These are phyloP conservation scores for Massariosphaeria phaeospora DNA, from an alignment of 495 filamentous ascomycete species.

Conservation along the genomic window DNA sequence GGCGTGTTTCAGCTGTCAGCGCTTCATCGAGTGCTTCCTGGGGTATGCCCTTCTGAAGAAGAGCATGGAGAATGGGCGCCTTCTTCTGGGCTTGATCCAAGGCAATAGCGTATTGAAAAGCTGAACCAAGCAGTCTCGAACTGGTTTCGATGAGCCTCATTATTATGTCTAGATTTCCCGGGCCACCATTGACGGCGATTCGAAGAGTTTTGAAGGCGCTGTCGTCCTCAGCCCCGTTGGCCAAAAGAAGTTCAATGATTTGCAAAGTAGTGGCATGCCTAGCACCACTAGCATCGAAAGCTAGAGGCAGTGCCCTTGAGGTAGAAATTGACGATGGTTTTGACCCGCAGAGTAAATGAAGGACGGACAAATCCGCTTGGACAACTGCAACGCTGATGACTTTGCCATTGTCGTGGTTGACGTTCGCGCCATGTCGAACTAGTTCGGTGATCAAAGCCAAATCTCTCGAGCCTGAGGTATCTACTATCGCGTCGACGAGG, in stretches of 20 bases:
- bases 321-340: constrained; percentile 7
- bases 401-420: constrained; percentile 18
- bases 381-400: constrained; percentile 9
- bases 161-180: constrained; percentile 25
- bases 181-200: constrained; percentile 12
- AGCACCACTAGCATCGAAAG: constrained; percentile 5
- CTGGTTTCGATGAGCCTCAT: constrained; percentile 11
- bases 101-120: constrained; percentile 8
- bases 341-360: constrained; percentile 9
- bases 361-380: constrained; percentile 15
- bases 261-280: constrained; percentile 4
- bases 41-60: constrained; percentile 9
- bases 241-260: constrained; percentile 20
- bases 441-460: constrained; percentile 19
- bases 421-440: constrained; percentile 15
- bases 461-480: constrained; percentile 19
- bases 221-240: not conserved
- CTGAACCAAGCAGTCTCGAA: not conserved
- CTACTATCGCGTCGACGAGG: constrained; percentile 17
- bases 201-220: constrained; percentile 3
- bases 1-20: constrained; percentile 9
- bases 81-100: not conserved
- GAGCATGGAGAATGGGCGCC: not conserved
- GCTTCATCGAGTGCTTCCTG: constrained; percentile 11
- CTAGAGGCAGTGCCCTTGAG: constrained; percentile 13